Evolutionary conservation across 2,329 filamentous ascomycete genomes (phyloP), one percentile per base, ranked within the genome.

Genomic region (Pseudomassariella vexata): DNA sequence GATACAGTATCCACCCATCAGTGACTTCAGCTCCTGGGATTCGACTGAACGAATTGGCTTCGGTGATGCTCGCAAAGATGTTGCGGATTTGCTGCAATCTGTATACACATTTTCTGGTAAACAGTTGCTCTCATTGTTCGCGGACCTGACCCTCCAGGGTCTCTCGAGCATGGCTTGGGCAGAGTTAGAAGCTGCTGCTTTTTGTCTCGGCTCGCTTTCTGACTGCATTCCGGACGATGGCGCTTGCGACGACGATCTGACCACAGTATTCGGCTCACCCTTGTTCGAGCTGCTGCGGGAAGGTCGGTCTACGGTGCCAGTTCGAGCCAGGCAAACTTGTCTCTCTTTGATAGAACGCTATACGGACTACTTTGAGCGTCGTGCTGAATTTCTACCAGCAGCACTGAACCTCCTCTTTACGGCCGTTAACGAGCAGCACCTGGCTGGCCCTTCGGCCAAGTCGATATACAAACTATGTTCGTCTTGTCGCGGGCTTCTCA

Each of bases 401-500:
- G 82, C 82, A 2, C 63, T 94, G 16, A 83, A 81, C 29, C 76
- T 90, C 26, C 68, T 92, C 1, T 89, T 94, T 50, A 71, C 68
- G 19, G 78, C 82, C 6, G 65, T 90, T 4, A 68, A 72, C 12
- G 76, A 82, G 19, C 60, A 70, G 2, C 60, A 69, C 4, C 65
- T 89, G 26, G 77, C 79, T 7, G 65, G 70, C n/a, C 69, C 75
- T 29, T 82, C 85, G 4, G 84, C 85, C 15, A 82, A 78, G 48
- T 83, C 85, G 0, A 89, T 94, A 21, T 66, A 73, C 19, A 75
- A 73, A 5, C 70, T 92, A 2, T 90, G 85, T 50, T 85, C 79
- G 1, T 83, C 84, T 19, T 92, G 85, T 42, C 74, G 85, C 22
- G 66, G 65, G 17, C 72, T 79, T 31, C 62, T 94, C n/a, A 76